Evolutionary conservation across 306 rosid species (phyloP).

Genomic region (Trichosanthes cucumerina): DNA sequence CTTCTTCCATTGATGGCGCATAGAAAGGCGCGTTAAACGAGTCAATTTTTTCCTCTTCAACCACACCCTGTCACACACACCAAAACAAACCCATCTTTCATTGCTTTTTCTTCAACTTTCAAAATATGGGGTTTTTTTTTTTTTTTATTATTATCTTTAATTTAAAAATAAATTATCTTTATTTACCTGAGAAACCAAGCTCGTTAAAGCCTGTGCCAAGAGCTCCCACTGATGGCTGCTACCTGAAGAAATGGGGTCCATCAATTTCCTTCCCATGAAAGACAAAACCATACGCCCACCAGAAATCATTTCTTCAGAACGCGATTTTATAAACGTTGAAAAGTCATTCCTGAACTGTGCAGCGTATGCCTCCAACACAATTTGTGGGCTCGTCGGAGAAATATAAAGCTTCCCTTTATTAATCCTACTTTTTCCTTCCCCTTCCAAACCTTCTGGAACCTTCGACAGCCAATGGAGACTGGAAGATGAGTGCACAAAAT

Average conservation of each 20-base stretch:
- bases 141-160: too few species aligned
- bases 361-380: slow-evolving; percentile 47
- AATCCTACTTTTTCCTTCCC: not conserved
- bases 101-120: too few species aligned
- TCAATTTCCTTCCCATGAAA: slow-evolving; percentile 38
- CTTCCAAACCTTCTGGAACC: slow-evolving; percentile 27
- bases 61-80: slow-evolving; percentile 26
- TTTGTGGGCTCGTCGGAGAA: slow-evolving; percentile 46
- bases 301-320: slow-evolving; percentile 33
- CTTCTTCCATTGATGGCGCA: slow-evolving; percentile 50
- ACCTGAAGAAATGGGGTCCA: slow-evolving; percentile 35
- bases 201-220: slow-evolving; percentile 40
- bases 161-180: too few species aligned
- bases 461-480: slow-evolving; percentile 31
- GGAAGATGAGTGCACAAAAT: slow-evolving; percentile 36
- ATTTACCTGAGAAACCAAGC: slow-evolving; percentile 32
- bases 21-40: slow-evolving; percentile 64
- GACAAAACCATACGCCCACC: slow-evolving; percentile 68
- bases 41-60: slow-evolving; percentile 59
- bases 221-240: slow-evolving; percentile 66
- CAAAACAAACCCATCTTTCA: too few species aligned
- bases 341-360: slow-evolving; percentile 51
- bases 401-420: slow-evolving; percentile 67
- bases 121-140: too few species aligned
- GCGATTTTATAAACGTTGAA: slow-evolving; percentile 29